Percentiles rank a stretch among this genome's conserved stretches.
Conservation (phyloP, 352 stramenopile genomes). For the Phytophthora constricta region DNA sequence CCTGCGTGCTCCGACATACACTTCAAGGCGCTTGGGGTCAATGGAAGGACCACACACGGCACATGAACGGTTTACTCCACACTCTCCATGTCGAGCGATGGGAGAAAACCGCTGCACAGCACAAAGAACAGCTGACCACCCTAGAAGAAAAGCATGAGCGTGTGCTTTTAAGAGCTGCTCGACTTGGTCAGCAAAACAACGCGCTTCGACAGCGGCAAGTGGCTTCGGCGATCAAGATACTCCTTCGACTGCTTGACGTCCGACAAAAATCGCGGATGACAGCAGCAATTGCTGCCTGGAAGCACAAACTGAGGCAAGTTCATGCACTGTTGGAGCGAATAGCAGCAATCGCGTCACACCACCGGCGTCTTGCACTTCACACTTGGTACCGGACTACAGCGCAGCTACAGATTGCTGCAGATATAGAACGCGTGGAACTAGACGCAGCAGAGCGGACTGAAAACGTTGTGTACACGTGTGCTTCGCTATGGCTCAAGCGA, state of each 20-base stretch:
- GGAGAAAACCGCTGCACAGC: slow-evolving; percentile 11
- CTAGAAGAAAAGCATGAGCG: slow-evolving; percentile 28
- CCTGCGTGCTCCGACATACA: slow-evolving; percentile 18
- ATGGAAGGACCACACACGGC: slow-evolving; percentile 22
- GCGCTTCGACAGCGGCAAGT: slow-evolving; percentile 11
- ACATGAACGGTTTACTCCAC: slow-evolving; percentile 14
- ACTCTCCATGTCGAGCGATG: slow-evolving; percentile 14
- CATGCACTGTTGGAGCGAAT: slow-evolving; percentile 2
- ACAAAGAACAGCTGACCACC: slow-evolving; percentile 11
- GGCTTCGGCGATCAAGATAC: slow-evolving; percentile 6
- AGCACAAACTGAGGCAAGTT: slow-evolving; percentile 11
- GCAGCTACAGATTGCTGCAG: not conserved
- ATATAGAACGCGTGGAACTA: slow-evolving; percentile 5
- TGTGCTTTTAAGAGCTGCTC: slow-evolving; percentile 14
- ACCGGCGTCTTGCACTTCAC: slow-evolving; percentile 5
- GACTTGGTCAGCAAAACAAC: slow-evolving; percentile 27
- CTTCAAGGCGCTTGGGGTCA: slow-evolving; percentile 23
- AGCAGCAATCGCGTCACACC: not conserved
- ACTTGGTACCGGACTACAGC: slow-evolving; percentile 3
- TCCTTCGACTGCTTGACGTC: slow-evolving; percentile 10
- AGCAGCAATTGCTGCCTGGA: slow-evolving; percentile 18
- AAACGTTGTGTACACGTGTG: slow-evolving; percentile 14
- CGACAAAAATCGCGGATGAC: slow-evolving; percentile 4
- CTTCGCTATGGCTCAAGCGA: slow-evolving; percentile 19
- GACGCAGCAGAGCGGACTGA: slow-evolving; percentile 21